Base-by-base conservation (phyloP, 805 yeast genomes). In the Jamesozyma jinghongensis region DNA sequence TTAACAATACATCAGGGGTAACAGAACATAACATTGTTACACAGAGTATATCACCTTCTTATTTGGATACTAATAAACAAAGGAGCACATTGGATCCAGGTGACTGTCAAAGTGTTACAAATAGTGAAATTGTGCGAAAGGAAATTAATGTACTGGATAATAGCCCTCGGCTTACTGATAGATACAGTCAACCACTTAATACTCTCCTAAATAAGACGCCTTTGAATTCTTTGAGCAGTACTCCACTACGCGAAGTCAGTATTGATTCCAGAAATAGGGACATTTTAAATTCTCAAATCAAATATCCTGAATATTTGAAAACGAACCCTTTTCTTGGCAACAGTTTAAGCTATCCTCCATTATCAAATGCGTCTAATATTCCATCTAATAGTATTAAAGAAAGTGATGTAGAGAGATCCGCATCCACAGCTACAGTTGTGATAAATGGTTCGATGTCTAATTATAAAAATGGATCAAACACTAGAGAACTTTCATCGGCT, bases 161-260 rank as follows among this genome's bases (percentile, higher is more conserved):
- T 6, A 39, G 38, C 12, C 16, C 34, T 7, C 14, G 13, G 2
- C 29, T 20, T n/a, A 19, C 18, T n/a, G 30, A 20, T 19, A 20
- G 31, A 7, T 19, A 17, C 3, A 16, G 30, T 7, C 12, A 11
- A 6, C 28, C 19, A 22, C 8, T 52, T 4, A 56, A 59, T 8
- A 50, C 50, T 34, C 35, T 53, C 7, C 35, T 53, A 10, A 57
- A 53, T 2, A 51, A 46, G 25, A 45, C 55, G 0, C 53, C 56
- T 5, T 3, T 18, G 5, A 32, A 32, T 20, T 30, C 41, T 3
- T 14, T 16, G 16, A 32, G 27, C 27, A 35, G 35, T 17, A 14
- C 37, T 19, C 36, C 38, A 12, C 30, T 38, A 13, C 33, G 34
- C 13, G 32, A 38, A 2, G 29, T 27, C 5, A 36, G 37, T 31